Evolutionary conservation across 2,329 filamentous ascomycete species (phyloP).

Genomic region (Exophiala alcalophila): DNA sequence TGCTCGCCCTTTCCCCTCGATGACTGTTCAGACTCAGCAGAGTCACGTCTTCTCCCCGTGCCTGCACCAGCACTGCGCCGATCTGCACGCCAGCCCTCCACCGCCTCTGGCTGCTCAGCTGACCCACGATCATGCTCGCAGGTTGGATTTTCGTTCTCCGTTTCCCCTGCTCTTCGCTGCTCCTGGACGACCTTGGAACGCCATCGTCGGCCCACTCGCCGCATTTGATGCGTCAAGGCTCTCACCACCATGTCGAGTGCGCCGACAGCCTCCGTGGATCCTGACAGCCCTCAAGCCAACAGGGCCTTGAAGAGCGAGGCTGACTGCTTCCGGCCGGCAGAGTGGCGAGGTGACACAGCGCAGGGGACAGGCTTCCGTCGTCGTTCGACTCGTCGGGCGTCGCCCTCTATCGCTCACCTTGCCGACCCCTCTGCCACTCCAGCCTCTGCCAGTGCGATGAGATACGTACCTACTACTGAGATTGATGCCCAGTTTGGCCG

Average conservation of each 20-base stretch:
- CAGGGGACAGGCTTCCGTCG: conserved; percentile 3
- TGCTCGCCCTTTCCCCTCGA: conserved; percentile 7
- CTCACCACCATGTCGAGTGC: conserved; percentile 2
- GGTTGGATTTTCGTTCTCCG: conserved; percentile 1
- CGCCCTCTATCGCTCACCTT: conserved; percentile 22
- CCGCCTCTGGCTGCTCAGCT: conserved; percentile 21
- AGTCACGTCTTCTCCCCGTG: conserved; percentile 5
- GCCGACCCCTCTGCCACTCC: conserved; percentile 10
- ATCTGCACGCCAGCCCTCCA: conserved; percentile 17
- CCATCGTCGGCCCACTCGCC: conserved; percentile 5
- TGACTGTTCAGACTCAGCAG: conserved; percentile 10
- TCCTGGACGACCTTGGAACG: conserved; percentile 8
- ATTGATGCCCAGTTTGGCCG: conserved; percentile 13
- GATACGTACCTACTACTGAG: conserved; percentile 14
- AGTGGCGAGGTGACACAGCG: conserved; percentile 26
- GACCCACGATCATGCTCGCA: conserved; percentile 20
- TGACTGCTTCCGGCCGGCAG: conserved; percentile 22
- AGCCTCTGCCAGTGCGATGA: conserved; percentile 8
- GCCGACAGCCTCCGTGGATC: conserved; percentile 6
- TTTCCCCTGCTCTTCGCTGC: conserved; percentile 8
- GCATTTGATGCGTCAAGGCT: conserved; percentile 4
- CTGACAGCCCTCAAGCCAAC: conserved; percentile 2
- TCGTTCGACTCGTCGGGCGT: conserved; percentile 8
- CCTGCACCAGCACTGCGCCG: conserved; percentile 19
- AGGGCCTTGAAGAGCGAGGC: conserved; percentile 19